Base-by-base conservation (phyloP, 176 grass and related monocot species). In the Triticum turgidum region DNA sequence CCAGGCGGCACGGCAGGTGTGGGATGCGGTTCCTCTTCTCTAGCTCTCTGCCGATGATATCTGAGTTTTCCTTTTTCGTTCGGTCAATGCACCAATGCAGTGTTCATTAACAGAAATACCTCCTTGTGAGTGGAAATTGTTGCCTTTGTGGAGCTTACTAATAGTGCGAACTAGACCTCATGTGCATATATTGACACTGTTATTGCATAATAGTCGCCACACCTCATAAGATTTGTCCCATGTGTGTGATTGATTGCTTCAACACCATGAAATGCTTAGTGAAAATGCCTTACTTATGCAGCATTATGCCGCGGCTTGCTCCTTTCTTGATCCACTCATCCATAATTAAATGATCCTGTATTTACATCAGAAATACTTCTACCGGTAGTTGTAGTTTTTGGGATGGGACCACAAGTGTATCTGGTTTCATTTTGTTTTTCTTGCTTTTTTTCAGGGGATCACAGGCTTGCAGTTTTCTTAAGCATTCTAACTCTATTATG, bases 351-450 rank as follows among this genome's bases (percentile, higher is more conserved):
- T 66, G 27, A 70, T 38, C 34, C 18, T 72, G 21, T 41, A 42
- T 72, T 11, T 68, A 12, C 69, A 24, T 73, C 37, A 73, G 15
- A 69, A 69, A 54, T 76, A 20, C 15, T 54, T 32, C 7, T 32
- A 18, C 73, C 25, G 1, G 29, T 56, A 34, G 9, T 20, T 76
- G 44, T 45, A 15, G 3, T 25, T 39, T 14, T 24, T 70, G 15
- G 25, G 34, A 42, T 11, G 15, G 8, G 24, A 42, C 11, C 21
- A 59, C 1, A 3, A 22, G 2, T 25, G 17, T 65, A 24, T 8
- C 70, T 84, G 24, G 73, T 84, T 84, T 27, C 25, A 18, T 63
- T 76, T 66, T 14, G 39, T 14, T 37, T 79, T 59, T 59, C 44
- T 15, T 44, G 25, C 62, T 75, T 61, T 59, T 29, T 78, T 47